Conservation (phyloP, 129 eudicot species). For the Artemisia tridentata region DNA sequence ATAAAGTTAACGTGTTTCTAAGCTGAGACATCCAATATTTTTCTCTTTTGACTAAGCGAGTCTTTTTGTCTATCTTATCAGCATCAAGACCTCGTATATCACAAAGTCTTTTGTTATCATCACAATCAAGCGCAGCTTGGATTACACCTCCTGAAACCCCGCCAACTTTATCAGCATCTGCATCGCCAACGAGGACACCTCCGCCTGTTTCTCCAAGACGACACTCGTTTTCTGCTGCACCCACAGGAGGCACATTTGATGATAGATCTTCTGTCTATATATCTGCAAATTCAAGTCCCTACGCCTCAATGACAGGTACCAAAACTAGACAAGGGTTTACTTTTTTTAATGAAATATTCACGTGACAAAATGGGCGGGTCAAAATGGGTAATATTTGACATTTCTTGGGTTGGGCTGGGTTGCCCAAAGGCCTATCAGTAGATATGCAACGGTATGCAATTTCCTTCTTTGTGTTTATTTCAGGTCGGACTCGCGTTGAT, state of each 20-base stretch:
- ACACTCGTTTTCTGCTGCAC: conserved; percentile 68
- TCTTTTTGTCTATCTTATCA: conserved; percentile 24
- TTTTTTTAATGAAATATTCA: background rate
- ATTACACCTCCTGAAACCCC: conserved; percentile 94
- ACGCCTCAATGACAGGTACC: conserved; percentile 60
- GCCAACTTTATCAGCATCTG: conserved; percentile 73
- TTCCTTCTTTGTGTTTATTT: conserved; percentile 22
- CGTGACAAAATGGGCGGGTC: no score
- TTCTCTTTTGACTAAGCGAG: background rate
- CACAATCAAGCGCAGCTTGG: conserved; percentile 81
- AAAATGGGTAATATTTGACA: background rate
- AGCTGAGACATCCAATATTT: background rate
- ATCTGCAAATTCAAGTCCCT: conserved; percentile 52
- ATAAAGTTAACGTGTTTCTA: no score
- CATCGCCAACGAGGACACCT: conserved; percentile 71
- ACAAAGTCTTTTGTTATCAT: conserved; percentile 64
- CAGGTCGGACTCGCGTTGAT: conserved; percentile 34
- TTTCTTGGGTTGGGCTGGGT: background rate
- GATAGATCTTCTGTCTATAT: conserved; percentile 56
- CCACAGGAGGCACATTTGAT: conserved; percentile 46
- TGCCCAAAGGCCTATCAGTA: no score
- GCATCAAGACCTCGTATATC: conserved; percentile 69
- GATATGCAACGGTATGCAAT: no score
- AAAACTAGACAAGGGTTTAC: background rate
- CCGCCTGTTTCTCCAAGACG: conserved; percentile 81